Base-by-base conservation (phyloP, 768 basidiomycete species). In the Nidularia pulvinata region DNA sequence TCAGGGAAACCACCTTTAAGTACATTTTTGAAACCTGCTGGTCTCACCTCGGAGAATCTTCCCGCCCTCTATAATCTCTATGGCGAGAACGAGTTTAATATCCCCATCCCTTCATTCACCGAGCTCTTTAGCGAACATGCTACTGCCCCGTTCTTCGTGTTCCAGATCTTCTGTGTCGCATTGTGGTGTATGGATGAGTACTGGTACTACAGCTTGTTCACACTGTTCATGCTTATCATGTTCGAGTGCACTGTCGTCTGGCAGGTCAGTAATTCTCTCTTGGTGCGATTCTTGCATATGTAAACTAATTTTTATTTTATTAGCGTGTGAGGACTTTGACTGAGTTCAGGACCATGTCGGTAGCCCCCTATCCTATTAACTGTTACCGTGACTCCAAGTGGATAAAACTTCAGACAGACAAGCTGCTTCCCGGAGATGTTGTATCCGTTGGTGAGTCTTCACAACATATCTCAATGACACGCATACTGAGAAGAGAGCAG, bases 171-270 rank as follows among this genome's bases (percentile, higher is more conserved):
- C 72, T 98, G 97, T 58, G 97, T 98, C 1, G 94, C 92, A 0
- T 76, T 99, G 7, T 99, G 97, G 97, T 93, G 91, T 66, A 71
- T 99, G 61, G 97, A 99, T 62, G 97, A 98, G 67, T 99, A 98
- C 69, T 98, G 95, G 95, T 98, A 97, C 69, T 99, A 98, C 78
- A 90, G 91, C 52, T 69, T 99, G 39, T 99, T 99, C 75, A 98
- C 97, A 1, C 78, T 95, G 25, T 98, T 99, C 82, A 99, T 99
- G 97, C 79, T 99, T 35, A 75, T 99, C 46, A 89, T 97, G 57
- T 99, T 99, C 65, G 97, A 99, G 72, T 98, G 95, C 72, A 98
- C 97, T 1, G 95, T 97, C 22, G 96, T 98, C 33, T 98, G 91
- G 86, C 97, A 98, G 88, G 94, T 92, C 59, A 48, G 86, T 69